A percentile compares a stretch with the other conserved stretches of the same genome.
Evolutionary conservation across 805 yeast species (phyloP).

Genomic region (Schwanniomyces pseudopolymorphus): DNA sequence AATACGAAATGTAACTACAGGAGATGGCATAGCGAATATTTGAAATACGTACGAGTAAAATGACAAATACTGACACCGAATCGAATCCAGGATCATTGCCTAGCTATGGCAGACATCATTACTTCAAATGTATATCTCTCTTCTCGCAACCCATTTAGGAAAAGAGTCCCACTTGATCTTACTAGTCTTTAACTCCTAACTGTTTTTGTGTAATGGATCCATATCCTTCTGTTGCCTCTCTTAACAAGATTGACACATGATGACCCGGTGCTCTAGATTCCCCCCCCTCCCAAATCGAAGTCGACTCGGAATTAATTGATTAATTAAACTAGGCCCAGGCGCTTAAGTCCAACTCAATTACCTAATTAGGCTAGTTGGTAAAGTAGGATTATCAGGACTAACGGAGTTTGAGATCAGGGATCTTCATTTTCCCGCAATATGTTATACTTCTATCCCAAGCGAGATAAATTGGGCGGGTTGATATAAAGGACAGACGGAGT

Average conservation of each 20-base stretch:
- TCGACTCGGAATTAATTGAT: neutral
- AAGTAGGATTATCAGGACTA: neutral
- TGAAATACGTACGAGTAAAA: too few relatives aligned
- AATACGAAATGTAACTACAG: neutral
- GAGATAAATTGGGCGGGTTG: neutral
- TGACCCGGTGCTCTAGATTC: neutral
- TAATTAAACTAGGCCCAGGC: neutral
- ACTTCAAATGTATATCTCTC: neutral
- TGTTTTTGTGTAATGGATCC: neutral
- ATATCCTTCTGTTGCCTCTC: neutral
- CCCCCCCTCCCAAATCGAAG: neutral
- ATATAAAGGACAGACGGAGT: neutral
- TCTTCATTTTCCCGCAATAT: neutral
- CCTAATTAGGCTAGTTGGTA: neutral
- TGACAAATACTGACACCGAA: too few relatives aligned
- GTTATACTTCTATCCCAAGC: neutral
- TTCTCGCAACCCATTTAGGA: neutral
- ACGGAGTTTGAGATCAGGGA: neutral
- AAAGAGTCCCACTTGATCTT: neutral
- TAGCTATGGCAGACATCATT: too few relatives aligned
- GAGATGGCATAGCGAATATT: too few relatives aligned
- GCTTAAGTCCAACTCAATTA: neutral
- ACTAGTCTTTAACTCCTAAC: neutral
- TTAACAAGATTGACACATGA: neutral
- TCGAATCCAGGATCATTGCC: too few relatives aligned